Conservation (phyloP, 805 yeast species). For the Candida ulmi region DNA sequence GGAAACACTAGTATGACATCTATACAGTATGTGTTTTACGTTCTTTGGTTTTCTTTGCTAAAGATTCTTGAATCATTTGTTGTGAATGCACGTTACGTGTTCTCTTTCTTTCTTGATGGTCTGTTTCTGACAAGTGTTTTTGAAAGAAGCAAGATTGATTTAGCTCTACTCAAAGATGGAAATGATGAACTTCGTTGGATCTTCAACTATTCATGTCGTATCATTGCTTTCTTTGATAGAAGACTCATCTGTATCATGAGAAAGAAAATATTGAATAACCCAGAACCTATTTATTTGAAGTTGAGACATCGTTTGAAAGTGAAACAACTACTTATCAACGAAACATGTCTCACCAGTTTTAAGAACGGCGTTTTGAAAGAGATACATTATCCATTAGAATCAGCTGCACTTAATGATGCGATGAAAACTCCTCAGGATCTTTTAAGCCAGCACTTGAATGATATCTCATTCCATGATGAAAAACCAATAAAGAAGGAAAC, state of each 20-base stretch:
- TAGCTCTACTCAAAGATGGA: neutral
- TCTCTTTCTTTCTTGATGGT: conserved; percentile 18
- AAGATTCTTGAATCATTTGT: conserved; percentile 13
- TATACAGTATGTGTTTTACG: neutral
- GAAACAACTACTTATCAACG: conserved; percentile 18
- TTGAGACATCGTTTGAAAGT: conserved; percentile 12
- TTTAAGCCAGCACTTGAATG: too few relatives aligned
- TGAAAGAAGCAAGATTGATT: conserved; percentile 5
- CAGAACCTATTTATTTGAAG: conserved; percentile 12
- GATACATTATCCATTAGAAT: conserved; percentile 16
- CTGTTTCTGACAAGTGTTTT: conserved; percentile 10
- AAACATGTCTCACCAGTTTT: conserved; percentile 13
- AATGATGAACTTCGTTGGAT: conserved; percentile 7
- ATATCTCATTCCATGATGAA: too few relatives aligned
- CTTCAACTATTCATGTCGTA: conserved; percentile 17
- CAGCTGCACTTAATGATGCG: too few relatives aligned
- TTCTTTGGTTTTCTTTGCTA: neutral
- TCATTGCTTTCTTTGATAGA: conserved; percentile 16
- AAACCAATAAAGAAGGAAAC: too few relatives aligned
- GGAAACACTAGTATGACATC: neutral
- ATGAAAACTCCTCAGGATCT: too few relatives aligned
- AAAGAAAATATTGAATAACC: conserved; percentile 15
- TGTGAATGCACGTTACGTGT: conserved; percentile 14
- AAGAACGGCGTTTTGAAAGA: conserved; percentile 10
- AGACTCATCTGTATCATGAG: conserved; percentile 14